Evolutionary conservation across 192 early-diverging fungal species (phyloP), one percentile per base, ranked within the genome.

Genomic region (Backusella luteola): DNA sequence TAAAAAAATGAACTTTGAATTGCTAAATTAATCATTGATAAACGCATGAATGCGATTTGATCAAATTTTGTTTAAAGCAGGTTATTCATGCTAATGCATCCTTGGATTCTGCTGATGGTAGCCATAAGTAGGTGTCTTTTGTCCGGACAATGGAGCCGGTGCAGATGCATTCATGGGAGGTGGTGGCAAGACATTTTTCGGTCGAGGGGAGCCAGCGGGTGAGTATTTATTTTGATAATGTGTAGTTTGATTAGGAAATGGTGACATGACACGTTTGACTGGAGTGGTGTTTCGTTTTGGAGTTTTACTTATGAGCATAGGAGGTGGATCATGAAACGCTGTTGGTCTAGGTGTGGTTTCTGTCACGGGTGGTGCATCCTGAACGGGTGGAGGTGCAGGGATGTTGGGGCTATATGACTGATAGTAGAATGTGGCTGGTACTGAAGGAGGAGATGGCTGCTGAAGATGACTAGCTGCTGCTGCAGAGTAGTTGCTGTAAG

Each of bases 311-410:
- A 36, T 66, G 3, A 72, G 46, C 32, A 35, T 46, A 21, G 76
- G 41, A 14, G 89, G 89, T 42, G 89, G 86, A 71, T 89, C 89
- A 74, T 90, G 89, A 84, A 86, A 90, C 49, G 84, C 84, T 23
- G 35, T 36, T 69, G 38, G 34, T 11, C 11, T 23, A 74, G 84
- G 75, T 26, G 11, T 69, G 6, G 34, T 26, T 35, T 17, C 36
- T 21, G 35, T 41, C 19, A 29, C 56, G 8, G 53, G 74, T 29
- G 29, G 29, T 69, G 67, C 4, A 6, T 29, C 52, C 34, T 6
- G 38, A n/a, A 63, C 23, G 14, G 74, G 73, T 19, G 78, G 69
- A 11, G 78, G 74, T 66, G 69, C 66, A 35, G 70, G 70, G 15
- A 67, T 34, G 7, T n/a, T 36, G 11, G 34, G 17, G 8, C 34